phyloP scores from a whole-genome alignment of 1,139 yeast species.

The Geotrichum candidum region DNA sequence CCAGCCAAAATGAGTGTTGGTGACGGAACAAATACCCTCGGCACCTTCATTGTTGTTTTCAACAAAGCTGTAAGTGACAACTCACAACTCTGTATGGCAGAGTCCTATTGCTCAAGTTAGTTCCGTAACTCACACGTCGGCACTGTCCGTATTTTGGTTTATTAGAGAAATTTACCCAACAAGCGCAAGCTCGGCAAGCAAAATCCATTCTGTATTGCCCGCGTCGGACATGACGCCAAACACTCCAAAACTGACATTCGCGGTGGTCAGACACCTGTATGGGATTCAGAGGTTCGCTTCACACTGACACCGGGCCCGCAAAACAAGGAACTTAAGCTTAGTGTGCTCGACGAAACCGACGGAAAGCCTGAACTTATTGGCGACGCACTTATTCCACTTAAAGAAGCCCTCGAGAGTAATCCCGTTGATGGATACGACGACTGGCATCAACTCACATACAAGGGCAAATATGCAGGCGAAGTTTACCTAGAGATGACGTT shows the following conservation, averaged over 20 bases:
- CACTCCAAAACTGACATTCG: slow-evolving; percentile 67
- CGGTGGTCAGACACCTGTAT: slow-evolving; percentile 88
- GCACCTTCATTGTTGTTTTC: slow-evolving; percentile 37
- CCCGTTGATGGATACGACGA: slow-evolving; percentile 74
- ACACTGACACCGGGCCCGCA: slow-evolving; percentile 44
- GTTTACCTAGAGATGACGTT: slow-evolving; percentile 88
- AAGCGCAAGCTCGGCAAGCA: slow-evolving; percentile 79
- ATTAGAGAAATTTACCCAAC: slow-evolving; percentile 61
- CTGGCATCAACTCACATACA: slow-evolving; percentile 71
- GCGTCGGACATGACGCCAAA: slow-evolving; percentile 76
- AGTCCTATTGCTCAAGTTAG: not conserved
- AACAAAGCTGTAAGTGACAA: slow-evolving; percentile 34
- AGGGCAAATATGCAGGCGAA: slow-evolving; percentile 80
- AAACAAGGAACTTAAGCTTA: slow-evolving; percentile 55
- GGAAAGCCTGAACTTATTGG: slow-evolving; percentile 84
- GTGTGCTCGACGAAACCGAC: slow-evolving; percentile 81
- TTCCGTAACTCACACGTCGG: not conserved
- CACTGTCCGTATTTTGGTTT: not conserved
- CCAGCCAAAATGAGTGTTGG: not conserved
- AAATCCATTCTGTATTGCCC: slow-evolving; percentile 74
- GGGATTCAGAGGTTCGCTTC: slow-evolving; percentile 76
- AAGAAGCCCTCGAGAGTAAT: slow-evolving; percentile 55
- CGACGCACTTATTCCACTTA: slow-evolving; percentile 68
- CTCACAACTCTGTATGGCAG: not conserved
- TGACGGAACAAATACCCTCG: slow-evolving; percentile 20